A percentile compares a stretch with the other conserved stretches of the same genome.
Evolutionary conservation across 176 grass and related monocot species (phyloP).

Genomic region (Cenchrus purpureus): DNA sequence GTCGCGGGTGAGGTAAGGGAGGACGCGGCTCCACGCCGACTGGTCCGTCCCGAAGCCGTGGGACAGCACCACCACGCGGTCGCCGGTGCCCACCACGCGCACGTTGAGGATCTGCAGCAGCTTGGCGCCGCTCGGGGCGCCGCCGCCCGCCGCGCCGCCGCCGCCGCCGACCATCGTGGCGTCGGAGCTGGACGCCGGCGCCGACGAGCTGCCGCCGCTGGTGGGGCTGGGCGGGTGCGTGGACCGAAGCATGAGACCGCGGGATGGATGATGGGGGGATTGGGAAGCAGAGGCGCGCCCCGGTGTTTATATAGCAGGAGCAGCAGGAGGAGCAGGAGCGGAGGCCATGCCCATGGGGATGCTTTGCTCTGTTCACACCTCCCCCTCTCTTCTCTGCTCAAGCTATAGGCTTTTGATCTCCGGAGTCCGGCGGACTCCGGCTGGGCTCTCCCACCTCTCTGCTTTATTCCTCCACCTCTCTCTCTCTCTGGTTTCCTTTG

Average conservation of each 20-base stretch:
- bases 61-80: slow-evolving; percentile 85
- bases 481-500: no score
- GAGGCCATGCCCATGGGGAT: slow-evolving; percentile 19
- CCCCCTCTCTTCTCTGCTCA: not conserved
- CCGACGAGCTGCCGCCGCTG: slow-evolving; percentile 15
- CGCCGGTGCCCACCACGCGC: slow-evolving; percentile 62
- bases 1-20: slow-evolving; percentile 82
- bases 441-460: not conserved
- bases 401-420: slow-evolving; percentile 4
- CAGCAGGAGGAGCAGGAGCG: not conserved
- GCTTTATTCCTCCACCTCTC: slow-evolving; percentile 41
- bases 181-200: slow-evolving; percentile 37
- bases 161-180: slow-evolving; percentile 35
- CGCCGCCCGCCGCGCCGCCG: not conserved
- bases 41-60: slow-evolving; percentile 98
- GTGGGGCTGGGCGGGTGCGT: slow-evolving; percentile 46
- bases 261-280: not conserved
- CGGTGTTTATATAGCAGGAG: slow-evolving; percentile 25
- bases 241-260: slow-evolving; percentile 43
- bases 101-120: slow-evolving; percentile 99
- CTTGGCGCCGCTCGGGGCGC: slow-evolving; percentile 61
- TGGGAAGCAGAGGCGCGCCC: not conserved
- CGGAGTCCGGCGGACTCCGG: not conserved
- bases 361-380: not conserved
- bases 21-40: slow-evolving; percentile 91